These are phyloP conservation scores for Cenchrus purpureus DNA, from an alignment of 176 grass and related monocot species.

Conservation along the genomic window DNA sequence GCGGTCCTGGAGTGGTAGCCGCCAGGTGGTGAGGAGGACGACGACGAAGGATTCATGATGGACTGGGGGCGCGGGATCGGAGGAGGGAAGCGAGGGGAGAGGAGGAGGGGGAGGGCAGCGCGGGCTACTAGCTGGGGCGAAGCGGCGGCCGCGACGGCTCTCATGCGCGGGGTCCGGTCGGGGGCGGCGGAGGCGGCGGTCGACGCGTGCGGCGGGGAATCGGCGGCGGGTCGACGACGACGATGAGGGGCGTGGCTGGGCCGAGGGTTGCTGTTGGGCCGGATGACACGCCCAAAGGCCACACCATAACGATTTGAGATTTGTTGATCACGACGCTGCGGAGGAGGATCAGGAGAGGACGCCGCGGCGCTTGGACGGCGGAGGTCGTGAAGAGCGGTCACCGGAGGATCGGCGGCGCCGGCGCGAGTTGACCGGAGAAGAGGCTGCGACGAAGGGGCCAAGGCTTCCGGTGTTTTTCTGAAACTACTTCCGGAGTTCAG, in stretches of 20 bases:
- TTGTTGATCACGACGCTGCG: too few relatives aligned
- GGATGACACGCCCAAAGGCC: background rate
- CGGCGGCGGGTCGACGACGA: background rate
- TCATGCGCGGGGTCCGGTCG: slow-evolving; percentile 24
- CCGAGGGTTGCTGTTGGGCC: background rate
- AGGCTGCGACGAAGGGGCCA: too few relatives aligned
- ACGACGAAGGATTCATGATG: slow-evolving; percentile 35
- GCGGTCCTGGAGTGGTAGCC: slow-evolving; percentile 34
- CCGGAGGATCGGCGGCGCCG: too few relatives aligned
- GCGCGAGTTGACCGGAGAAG: too few relatives aligned
- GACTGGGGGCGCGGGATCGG: background rate
- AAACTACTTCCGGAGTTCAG: too few relatives aligned
- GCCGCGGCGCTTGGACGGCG: too few relatives aligned
- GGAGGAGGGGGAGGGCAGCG: slow-evolving; percentile 16
- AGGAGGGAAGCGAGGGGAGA: background rate
- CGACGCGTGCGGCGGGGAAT: background rate
- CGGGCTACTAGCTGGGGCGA: background rate
- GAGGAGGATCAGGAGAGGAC: too few relatives aligned
- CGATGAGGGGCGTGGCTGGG: background rate
- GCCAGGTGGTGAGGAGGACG: slow-evolving; percentile 9
- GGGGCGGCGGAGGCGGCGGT: background rate
- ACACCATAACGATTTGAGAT: too few relatives aligned
- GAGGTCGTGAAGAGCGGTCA: too few relatives aligned
- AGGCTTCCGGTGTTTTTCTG: too few relatives aligned
- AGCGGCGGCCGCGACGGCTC: slow-evolving; percentile 11